These are phyloP conservation scores for Euphorbia corollata DNA, from an alignment of 441 rosid genomes.

Conservation along the genomic window DNA sequence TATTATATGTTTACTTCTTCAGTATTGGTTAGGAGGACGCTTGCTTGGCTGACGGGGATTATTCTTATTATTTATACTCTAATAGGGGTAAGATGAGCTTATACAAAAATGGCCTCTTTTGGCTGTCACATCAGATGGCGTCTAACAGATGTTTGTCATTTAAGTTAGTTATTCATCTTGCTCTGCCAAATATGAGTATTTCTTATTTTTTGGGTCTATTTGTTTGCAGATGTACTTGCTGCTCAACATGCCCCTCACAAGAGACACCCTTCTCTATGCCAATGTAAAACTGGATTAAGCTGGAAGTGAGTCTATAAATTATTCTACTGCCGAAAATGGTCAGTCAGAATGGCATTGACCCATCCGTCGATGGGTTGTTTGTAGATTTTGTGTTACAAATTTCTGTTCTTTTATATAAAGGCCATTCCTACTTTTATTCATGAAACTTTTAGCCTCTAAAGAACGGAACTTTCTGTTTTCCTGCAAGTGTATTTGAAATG, in stretches of 20 bases:
- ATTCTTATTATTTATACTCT: conserved; percentile 81
- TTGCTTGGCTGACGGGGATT: conserved; percentile 92
- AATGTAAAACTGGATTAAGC: conserved; percentile 89
- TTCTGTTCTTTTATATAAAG: conserved; percentile 13
- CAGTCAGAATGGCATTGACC: conserved; percentile 13
- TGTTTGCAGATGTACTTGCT: conserved; percentile 73
- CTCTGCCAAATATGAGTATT: neutral
- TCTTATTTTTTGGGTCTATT: conserved; percentile 1
- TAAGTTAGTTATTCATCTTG: neutral
- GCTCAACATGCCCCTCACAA: conserved; percentile 78
- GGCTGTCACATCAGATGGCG: no score
- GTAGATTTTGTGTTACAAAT: conserved; percentile 15
- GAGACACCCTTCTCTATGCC: conserved; percentile 90
- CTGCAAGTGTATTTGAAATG: neutral
- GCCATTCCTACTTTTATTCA: no score
- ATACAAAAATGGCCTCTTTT: conserved; percentile 3
- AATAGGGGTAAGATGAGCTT: conserved; percentile 69
- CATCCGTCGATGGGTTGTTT: conserved; percentile 10
- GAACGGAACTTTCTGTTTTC: neutral
- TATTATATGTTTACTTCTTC: neutral
- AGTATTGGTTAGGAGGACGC: conserved; percentile 83
- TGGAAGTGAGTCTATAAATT: conserved; percentile 14
- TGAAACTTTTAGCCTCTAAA: no score
- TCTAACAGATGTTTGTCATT: neutral
- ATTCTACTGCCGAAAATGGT: conserved; percentile 19